A percentile compares a stretch with the other conserved stretches of the same genome.
phyloP scores from a whole-genome alignment of 2,329 filamentous ascomycete species.

The Fusarium sp. region DNA sequence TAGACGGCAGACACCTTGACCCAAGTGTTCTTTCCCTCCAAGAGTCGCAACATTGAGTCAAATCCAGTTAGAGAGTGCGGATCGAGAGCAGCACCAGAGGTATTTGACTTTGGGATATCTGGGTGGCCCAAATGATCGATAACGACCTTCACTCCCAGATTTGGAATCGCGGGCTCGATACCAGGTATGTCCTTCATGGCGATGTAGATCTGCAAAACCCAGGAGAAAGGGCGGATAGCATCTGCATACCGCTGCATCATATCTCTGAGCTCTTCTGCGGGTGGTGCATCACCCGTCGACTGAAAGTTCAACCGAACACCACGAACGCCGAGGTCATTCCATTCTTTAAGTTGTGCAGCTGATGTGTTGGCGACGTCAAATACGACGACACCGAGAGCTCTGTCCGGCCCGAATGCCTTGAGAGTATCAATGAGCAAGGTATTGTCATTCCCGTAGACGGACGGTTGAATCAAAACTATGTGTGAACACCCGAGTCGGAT shows the following conservation, averaged over 20 bases:
- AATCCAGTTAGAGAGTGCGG: not conserved
- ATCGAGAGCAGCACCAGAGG: accelerated
- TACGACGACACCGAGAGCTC: not conserved
- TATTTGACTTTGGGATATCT: not conserved
- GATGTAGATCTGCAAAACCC: not conserved
- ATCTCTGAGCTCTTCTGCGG: not conserved
- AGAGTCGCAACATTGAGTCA: not conserved
- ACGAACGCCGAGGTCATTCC: not conserved
- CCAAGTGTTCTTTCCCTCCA: not conserved
- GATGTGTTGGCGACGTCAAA: not conserved
- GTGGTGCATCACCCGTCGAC: not conserved
- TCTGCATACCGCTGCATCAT: not conserved
- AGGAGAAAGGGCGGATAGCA: not conserved
- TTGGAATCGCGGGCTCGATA: not conserved
- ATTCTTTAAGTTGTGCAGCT: not conserved
- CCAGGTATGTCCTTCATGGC: not conserved
- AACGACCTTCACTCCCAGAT: not conserved
- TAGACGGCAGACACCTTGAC: not conserved
- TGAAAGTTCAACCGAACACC: not conserved
- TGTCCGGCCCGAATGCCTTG: not conserved
- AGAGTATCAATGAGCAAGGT: not conserved
- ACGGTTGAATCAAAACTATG: not conserved
- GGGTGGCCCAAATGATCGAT: not conserved
- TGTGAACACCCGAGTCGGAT: not conserved
- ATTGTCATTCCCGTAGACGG: not conserved